Conservation (phyloP, 345 rosid genomes). For the Turritis glabra region DNA sequence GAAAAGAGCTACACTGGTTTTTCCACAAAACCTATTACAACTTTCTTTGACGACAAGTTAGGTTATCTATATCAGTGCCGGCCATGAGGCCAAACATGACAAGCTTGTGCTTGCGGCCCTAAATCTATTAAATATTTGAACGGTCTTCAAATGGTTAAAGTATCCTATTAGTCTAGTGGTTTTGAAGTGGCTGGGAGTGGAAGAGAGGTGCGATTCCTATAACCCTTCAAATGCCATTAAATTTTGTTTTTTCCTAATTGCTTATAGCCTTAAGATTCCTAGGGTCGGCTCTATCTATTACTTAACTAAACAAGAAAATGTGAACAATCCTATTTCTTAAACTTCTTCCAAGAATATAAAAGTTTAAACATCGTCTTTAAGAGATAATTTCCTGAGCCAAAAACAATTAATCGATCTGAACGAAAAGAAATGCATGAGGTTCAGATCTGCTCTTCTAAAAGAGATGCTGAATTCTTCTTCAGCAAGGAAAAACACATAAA, state of each 20-base stretch:
- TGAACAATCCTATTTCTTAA: conserved; percentile 31
- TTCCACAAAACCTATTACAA: conserved; percentile 37
- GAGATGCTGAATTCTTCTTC: conserved; percentile 16
- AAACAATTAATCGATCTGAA: not conserved
- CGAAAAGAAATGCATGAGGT: not conserved
- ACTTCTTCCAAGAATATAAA: not conserved
- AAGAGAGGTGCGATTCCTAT: too few relatives aligned
- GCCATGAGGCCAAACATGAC: too few relatives aligned
- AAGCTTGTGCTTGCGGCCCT: too few relatives aligned
- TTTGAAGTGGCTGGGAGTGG: too few relatives aligned
- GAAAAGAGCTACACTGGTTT: conserved; percentile 54
- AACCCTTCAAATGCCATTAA: too few relatives aligned
- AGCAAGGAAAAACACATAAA: not conserved
- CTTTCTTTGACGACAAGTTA: conserved; percentile 37
- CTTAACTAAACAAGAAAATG: conserved; percentile 47
- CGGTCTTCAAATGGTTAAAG: too few relatives aligned
- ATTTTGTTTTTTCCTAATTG: too few relatives aligned
- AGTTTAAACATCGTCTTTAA: not conserved
- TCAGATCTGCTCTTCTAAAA: not conserved
- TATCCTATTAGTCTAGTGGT: too few relatives aligned
- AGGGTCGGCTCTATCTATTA: too few relatives aligned
- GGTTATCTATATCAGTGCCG: too few relatives aligned
- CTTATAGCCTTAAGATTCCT: too few relatives aligned
- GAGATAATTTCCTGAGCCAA: conserved; percentile 1
- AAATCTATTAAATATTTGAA: too few relatives aligned